Conservation (phyloP, 208 protist species). For the Balamuthia mandrillaris region DNA sequence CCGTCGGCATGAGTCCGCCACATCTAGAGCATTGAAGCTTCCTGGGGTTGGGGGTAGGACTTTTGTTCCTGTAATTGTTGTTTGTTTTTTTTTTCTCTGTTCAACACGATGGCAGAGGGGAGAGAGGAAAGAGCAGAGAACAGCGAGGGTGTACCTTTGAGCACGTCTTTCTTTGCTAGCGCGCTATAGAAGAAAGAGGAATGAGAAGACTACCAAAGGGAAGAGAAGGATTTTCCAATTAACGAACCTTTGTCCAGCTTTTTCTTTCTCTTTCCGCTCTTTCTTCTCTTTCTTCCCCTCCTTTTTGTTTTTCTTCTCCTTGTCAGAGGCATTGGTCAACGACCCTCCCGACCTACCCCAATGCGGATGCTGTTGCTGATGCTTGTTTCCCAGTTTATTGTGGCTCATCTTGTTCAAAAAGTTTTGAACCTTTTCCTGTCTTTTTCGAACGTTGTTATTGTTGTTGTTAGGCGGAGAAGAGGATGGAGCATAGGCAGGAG, state of each 20-base stretch:
- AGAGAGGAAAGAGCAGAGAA: not conserved
- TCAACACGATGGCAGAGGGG: no score
- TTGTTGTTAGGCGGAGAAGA: not conserved
- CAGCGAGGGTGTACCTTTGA: not conserved
- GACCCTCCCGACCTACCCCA: not conserved
- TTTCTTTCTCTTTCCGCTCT: not conserved
- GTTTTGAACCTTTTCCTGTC: not conserved
- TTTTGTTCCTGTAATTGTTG: not conserved
- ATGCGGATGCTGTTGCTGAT: not conserved
- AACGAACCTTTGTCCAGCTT: not conserved
- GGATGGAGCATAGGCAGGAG: no score
- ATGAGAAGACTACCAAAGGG: no score
- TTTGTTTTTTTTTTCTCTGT: not conserved
- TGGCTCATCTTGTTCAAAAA: not conserved
- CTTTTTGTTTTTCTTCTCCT: not conserved
- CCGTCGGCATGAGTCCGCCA: not conserved
- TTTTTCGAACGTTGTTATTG: not conserved
- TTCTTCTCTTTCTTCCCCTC: conserved; percentile 23
- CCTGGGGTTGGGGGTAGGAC: no score
- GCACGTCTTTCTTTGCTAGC: not conserved
- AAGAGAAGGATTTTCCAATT: not conserved
- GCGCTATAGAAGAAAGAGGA: not conserved
- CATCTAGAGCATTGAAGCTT: not conserved
- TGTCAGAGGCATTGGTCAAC: not conserved
- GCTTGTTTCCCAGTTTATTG: not conserved